Conservation (phyloP, 768 basidiomycete genomes). For the Macrolepiota dolichaula region DNA sequence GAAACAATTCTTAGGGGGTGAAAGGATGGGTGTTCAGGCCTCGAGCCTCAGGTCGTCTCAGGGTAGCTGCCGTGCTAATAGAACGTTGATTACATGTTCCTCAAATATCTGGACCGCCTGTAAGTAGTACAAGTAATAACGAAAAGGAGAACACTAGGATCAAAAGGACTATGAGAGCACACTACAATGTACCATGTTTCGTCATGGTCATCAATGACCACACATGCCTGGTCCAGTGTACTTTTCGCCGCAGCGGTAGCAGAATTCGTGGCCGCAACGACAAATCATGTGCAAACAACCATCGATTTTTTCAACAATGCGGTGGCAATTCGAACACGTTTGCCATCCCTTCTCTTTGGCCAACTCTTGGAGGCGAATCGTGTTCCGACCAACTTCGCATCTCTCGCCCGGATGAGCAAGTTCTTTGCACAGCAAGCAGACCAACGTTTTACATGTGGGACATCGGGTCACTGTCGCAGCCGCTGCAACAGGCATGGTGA, state of each 20-base stretch:
- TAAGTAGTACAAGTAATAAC: too few relatives aligned
- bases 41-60: too few relatives aligned
- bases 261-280: conserved; percentile 11
- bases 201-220: neutral
- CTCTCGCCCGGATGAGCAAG: neutral
- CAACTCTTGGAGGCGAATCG: neutral
- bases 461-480: neutral
- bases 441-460: neutral
- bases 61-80: too few relatives aligned
- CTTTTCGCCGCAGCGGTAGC: conserved; percentile 9
- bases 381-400: neutral
- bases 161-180: too few relatives aligned
- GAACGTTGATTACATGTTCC: too few relatives aligned
- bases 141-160: too few relatives aligned
- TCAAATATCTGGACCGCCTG: too few relatives aligned
- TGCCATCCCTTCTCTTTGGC: conserved; percentile 10
- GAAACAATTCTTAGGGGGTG: too few relatives aligned
- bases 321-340: conserved; percentile 6
- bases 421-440: neutral
- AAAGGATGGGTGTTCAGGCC: too few relatives aligned
- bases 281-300: conserved; percentile 14
- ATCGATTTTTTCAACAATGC: conserved; percentile 6
- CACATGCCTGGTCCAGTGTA: neutral
- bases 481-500: neutral
- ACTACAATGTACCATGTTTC: neutral